phyloP scores from a whole-genome alignment of 23 red algal genomes.

The Gracilaria vermiculophylla region DNA sequence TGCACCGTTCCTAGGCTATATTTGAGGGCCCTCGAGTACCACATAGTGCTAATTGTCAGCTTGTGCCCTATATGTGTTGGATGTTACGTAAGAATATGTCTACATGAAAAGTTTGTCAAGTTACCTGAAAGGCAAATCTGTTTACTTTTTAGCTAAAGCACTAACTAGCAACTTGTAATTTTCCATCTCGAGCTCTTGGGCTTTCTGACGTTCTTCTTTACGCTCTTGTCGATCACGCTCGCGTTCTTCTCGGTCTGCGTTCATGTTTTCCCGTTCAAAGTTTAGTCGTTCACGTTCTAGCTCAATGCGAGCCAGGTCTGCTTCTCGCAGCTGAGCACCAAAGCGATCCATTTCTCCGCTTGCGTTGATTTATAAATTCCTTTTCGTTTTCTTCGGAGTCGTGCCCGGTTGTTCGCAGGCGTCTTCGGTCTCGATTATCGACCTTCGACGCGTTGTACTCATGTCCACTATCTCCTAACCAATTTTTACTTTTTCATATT shows the following conservation, averaged over 20 bases:
- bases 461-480: background rate
- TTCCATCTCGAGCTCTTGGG: background rate
- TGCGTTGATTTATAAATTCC: background rate
- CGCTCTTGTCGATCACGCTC: background rate
- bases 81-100: too few relatives aligned
- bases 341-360: background rate
- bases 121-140: background rate
- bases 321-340: background rate
- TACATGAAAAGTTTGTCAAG: too few relatives aligned
- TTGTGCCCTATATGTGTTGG: too few relatives aligned
- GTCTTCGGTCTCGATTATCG: too few relatives aligned
- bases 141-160: background rate
- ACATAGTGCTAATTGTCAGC: too few relatives aligned
- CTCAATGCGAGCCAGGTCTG: background rate
- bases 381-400: background rate
- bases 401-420: too few relatives aligned
- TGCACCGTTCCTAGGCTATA: too few relatives aligned
- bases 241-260: background rate
- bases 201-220: background rate
- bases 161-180: constrained; percentile 27
- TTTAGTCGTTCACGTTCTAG: background rate
- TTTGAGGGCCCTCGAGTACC: too few relatives aligned
- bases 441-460: too few relatives aligned
- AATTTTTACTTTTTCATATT: background rate
- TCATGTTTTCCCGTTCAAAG: background rate